Evolutionary conservation across 257 asterid genomes (phyloP), one percentile per base, ranked within the genome.

Genomic region (Nicotiana tabacum): DNA sequence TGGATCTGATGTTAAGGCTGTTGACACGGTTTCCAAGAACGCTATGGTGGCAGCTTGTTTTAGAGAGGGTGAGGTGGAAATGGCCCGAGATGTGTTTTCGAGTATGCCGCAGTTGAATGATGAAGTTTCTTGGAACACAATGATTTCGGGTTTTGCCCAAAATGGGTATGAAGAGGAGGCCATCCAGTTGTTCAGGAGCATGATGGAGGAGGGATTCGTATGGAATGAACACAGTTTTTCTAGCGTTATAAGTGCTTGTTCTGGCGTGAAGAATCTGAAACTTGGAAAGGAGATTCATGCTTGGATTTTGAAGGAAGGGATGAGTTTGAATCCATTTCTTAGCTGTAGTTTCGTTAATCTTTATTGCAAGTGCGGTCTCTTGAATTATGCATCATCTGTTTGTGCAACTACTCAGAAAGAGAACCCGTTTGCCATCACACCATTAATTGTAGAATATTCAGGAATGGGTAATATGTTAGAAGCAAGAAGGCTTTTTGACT

Each of bases 1-100:
- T 64, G 89, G 83, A 62, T 77, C 82, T 69, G 67, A 57, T 10
- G 57, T 57, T 5, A 80, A 76, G 35, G 51, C 84, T 82, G 84
- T 85, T 80, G 99, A 96, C 87, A 82, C 84, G 58, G 98, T 91
- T 8, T 91, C 95, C 5, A 96, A 91, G 83, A 96, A 94, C 76
- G 89, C 98, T 11, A 83, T 93, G 89, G 35, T 94, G 77, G 98
- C 98, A 24, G 98, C 98, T 82, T 96, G 97, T 87, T 90, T 89
- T 80, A 89, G 98, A 87, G 95, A 91, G 85, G 98, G 98, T 5
- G 86, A 93, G n/a, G 24, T 94, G 70, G 92, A 93, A 69, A 87
- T 84, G 82, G 99, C 97, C 2, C 62, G 48, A 24, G 88, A 88
- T 85, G 78, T 93, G 27, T 91, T 94, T 69, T 85, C 48, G 83